phyloP scores from a whole-genome alignment of 352 stramenopile species.

The Blastocystis sp. region DNA sequence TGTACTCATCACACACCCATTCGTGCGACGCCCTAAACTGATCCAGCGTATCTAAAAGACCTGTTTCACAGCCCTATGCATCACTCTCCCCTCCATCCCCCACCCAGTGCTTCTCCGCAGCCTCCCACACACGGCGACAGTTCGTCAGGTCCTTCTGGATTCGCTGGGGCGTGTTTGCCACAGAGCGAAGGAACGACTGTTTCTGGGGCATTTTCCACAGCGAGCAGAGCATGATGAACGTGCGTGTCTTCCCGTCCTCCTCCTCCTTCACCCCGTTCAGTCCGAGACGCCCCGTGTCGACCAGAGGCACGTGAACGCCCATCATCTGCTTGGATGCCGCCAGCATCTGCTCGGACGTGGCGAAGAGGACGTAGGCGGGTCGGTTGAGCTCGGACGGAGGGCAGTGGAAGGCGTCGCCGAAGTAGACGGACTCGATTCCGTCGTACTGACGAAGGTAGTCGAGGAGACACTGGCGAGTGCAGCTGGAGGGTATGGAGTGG shows the following conservation, averaged over 20 bases:
- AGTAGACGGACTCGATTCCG: background rate
- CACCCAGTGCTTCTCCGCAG: background rate
- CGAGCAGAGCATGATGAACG: slow-evolving; percentile 45
- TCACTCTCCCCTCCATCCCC: background rate
- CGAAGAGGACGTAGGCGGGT: slow-evolving; percentile 25
- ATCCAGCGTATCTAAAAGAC: background rate
- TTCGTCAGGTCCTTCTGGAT: background rate
- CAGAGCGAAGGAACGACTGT: background rate
- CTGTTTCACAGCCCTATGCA: background rate
- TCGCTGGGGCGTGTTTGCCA: background rate
- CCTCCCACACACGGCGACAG: background rate
- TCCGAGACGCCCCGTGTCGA: background rate
- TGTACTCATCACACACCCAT: background rate
- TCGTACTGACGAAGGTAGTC: background rate
- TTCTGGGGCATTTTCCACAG: background rate
- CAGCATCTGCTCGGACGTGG: background rate
- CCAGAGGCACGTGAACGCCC: slow-evolving; percentile 4
- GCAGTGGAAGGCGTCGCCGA: slow-evolving; percentile 48
- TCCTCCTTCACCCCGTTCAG: slow-evolving; percentile 19
- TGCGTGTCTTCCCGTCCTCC: background rate
- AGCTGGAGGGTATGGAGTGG: slow-evolving; percentile 8
- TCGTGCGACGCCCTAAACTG: background rate
- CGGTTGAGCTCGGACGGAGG: slow-evolving; percentile 15
- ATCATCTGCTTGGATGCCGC: slow-evolving; percentile 15
- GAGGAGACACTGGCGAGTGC: slow-evolving; percentile 14